phyloP scores from a whole-genome alignment of 2,329 filamentous ascomycete species.

The Didymella arachidicola region DNA sequence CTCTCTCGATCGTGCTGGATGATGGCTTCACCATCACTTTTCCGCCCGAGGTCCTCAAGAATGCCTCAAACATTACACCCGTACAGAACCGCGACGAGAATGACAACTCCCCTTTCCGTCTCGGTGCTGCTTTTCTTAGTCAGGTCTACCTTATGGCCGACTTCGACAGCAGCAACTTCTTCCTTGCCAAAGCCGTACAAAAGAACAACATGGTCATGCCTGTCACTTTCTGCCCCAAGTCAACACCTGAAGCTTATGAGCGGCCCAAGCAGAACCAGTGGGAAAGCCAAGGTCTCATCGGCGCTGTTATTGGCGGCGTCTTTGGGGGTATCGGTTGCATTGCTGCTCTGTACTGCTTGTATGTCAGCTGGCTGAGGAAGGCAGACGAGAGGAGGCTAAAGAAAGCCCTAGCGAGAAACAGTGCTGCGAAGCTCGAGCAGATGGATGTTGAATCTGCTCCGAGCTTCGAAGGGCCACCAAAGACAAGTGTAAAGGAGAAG shows the following conservation, averaged over 20 bases:
- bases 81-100: conserved; percentile 43
- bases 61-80: conserved; percentile 51
- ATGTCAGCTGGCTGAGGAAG: conserved; percentile 39
- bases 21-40: conserved; percentile 53
- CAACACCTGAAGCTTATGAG: conserved; percentile 46
- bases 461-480: conserved; percentile 45
- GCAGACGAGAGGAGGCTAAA: conserved; percentile 39
- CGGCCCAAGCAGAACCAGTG: conserved; percentile 41
- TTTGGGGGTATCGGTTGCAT: conserved; percentile 46
- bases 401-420: conserved; percentile 38
- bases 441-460: conserved; percentile 45
- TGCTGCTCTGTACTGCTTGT: conserved; percentile 40
- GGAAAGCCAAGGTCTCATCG: conserved; percentile 47
- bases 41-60: conserved; percentile 49
- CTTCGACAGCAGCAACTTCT: conserved; percentile 52
- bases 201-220: conserved; percentile 54
- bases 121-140: conserved; percentile 53
- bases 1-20: conserved; percentile 52
- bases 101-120: conserved; percentile 44
- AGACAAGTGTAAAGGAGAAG: conserved; percentile 34
- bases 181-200: conserved; percentile 51
- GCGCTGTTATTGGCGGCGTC: conserved; percentile 51
- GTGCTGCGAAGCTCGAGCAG: conserved; percentile 42
- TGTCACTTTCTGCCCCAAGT: conserved; percentile 51
- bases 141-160: conserved; percentile 57